Evolutionary conservation across 768 basidiomycete genomes (phyloP).

Genomic region (Podaxis sp.): DNA sequence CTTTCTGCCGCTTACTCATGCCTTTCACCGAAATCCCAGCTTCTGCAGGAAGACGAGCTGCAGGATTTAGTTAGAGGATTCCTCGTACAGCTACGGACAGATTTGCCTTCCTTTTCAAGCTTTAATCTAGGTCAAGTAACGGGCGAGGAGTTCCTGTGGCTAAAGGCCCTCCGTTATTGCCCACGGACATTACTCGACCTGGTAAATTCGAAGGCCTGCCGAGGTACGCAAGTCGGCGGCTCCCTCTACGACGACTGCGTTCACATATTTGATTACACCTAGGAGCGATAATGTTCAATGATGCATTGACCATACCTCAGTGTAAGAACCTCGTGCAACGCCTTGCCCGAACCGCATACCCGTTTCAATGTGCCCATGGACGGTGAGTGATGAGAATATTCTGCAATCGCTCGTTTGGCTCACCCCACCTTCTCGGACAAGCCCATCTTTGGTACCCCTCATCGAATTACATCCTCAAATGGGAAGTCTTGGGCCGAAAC

Average conservation of each 20-base stretch:
- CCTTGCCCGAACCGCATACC: conserved; percentile 70
- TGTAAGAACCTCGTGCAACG: conserved; percentile 64
- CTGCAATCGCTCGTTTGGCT: background rate
- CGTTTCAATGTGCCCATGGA: conserved; percentile 97
- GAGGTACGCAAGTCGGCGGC: conserved; percentile 50
- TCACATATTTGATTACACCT: conserved; percentile 10
- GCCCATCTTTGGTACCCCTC: conserved; percentile 39
- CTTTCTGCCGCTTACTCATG: conserved; percentile 14
- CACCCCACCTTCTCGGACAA: conserved; percentile 15
- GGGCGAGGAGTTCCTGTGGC: conserved; percentile 44
- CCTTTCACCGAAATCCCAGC: conserved; percentile 30
- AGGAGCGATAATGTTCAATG: conserved; percentile 99
- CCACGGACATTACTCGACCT: conserved; percentile 81
- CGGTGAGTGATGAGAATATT: conserved; percentile 39
- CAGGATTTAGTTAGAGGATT: conserved; percentile 72
- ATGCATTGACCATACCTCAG: conserved; percentile 61
- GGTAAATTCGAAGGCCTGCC: conserved; percentile 92
- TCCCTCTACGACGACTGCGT: conserved; percentile 1
- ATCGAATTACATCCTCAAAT: conserved; percentile 20
- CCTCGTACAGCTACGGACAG: conserved; percentile 53
- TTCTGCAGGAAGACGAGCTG: conserved; percentile 67
- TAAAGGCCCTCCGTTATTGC: conserved; percentile 73
- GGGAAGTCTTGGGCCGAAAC: conserved; percentile 13
- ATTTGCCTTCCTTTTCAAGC: conserved; percentile 28
- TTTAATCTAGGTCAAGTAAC: conserved; percentile 14